Evolutionary conservation across 306 rosid species (phyloP).

Genomic region (Cucumis melo): DNA sequence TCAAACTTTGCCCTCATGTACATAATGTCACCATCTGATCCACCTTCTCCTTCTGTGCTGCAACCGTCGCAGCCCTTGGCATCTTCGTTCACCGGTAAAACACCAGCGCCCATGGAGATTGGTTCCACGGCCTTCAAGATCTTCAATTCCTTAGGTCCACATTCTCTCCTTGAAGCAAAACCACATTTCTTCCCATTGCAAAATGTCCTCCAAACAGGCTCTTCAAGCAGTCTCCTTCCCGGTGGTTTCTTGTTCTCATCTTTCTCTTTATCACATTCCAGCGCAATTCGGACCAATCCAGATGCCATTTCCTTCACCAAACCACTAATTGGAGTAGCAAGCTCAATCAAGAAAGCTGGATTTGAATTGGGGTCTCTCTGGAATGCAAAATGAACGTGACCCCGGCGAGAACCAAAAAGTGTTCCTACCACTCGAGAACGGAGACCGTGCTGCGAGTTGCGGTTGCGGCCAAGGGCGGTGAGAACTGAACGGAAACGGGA

Average conservation of each 20-base stretch:
- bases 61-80: neutral
- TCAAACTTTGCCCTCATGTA: conserved; percentile 98
- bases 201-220: conserved; percentile 75
- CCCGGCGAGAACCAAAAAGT: conserved; percentile 78
- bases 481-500: conserved; percentile 73
- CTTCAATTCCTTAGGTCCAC: conserved; percentile 78
- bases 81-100: conserved; percentile 37
- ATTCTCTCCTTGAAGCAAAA: conserved; percentile 73
- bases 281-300: conserved; percentile 84
- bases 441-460: conserved; percentile 39
- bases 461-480: conserved; percentile 51
- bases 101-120: conserved; percentile 97
- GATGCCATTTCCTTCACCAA: conserved; percentile 98
- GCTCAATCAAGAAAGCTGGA: conserved; percentile 85
- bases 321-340: conserved; percentile 81
- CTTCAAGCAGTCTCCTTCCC: conserved; percentile 38
- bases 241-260: conserved; percentile 22
- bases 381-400: conserved; percentile 84
- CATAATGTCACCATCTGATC: conserved; percentile 60
- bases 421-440: conserved; percentile 80
- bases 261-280: conserved; percentile 71
- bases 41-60: conserved; percentile 13
- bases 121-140: conserved; percentile 80
- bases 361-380: conserved; percentile 63
- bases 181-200: conserved; percentile 95